Evolutionary conservation across 169 alveolate genomes (phyloP).

Genomic region (Ophryocystis elektroscirrha): DNA sequence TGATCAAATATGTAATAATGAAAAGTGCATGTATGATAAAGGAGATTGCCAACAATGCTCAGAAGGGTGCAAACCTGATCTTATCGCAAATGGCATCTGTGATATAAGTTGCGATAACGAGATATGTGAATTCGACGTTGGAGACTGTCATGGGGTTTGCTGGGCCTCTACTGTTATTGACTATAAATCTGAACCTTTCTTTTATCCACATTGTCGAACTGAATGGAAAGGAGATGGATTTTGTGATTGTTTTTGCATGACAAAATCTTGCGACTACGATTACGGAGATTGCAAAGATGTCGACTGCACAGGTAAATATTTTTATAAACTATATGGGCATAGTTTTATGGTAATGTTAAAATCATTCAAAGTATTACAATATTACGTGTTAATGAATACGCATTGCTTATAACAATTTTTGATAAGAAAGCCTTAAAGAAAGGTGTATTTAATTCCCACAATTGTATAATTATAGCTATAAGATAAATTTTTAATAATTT

Average conservation of each 20-base stretch:
- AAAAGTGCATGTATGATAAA: constrained; percentile 10
- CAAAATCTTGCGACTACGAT: constrained; percentile 15
- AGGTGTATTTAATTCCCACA: too few species aligned
- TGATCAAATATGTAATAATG: constrained; percentile 14
- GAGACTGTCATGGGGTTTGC: constrained; percentile 19
- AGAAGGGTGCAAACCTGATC: constrained; percentile 13
- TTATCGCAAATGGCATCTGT: constrained; percentile 22
- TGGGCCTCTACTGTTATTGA: constrained; percentile 4
- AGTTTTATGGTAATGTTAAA: too few species aligned
- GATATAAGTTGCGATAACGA: constrained; percentile 14
- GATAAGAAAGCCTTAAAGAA: too few species aligned
- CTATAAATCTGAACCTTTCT: background rate
- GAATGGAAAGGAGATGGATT: constrained; percentile 18
- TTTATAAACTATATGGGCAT: too few species aligned
- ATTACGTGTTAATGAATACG: too few species aligned
- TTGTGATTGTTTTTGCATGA: constrained; percentile 16
- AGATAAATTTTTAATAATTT: too few species aligned
- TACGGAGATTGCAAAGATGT: constrained; percentile 16
- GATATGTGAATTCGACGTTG: constrained; percentile 14
- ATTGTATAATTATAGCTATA: too few species aligned
- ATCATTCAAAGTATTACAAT: too few species aligned
- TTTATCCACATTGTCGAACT: constrained; percentile 6
- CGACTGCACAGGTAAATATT: too few species aligned
- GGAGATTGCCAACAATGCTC: constrained; percentile 17
- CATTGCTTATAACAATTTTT: too few species aligned